Evolutionary conservation across 441 rosid species (phyloP).

Genomic region (Gossypium davidsonii): DNA sequence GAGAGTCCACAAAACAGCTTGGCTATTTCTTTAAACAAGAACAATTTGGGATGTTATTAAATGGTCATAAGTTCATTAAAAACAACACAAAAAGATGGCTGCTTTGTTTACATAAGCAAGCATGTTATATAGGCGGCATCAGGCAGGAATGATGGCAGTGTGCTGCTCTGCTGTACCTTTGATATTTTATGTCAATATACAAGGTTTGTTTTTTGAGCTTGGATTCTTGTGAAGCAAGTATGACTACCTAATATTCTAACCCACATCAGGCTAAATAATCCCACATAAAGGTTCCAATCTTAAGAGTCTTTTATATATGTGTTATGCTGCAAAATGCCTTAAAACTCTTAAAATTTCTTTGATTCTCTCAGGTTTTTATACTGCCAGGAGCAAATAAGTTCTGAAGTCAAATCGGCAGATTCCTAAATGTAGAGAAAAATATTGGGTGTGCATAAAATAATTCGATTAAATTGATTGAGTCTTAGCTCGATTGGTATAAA

Average conservation of each 20-base stretch:
- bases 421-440: too few species aligned
- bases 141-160: conserved; percentile 19
- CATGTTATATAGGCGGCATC: conserved; percentile 14
- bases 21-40: conserved; percentile 10
- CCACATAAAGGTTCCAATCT: neutral
- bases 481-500: too few species aligned
- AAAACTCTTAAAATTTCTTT: neutral
- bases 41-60: neutral
- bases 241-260: neutral
- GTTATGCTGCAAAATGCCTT: neutral
- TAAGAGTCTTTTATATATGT: too few species aligned
- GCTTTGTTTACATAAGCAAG: neutral
- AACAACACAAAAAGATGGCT: neutral
- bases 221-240: neutral
- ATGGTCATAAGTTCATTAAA: conserved; percentile 4
- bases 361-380: neutral
- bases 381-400: neutral
- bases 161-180: conserved; percentile 8
- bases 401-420: neutral
- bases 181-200: neutral
- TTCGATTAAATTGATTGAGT: too few species aligned
- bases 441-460: too few species aligned
- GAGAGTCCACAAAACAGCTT: conserved; percentile 12
- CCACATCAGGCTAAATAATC: neutral
- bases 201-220: neutral